Evolutionary conservation across 2,329 filamentous ascomycete species (phyloP).

Genomic region (Harringtonia lauricola): DNA sequence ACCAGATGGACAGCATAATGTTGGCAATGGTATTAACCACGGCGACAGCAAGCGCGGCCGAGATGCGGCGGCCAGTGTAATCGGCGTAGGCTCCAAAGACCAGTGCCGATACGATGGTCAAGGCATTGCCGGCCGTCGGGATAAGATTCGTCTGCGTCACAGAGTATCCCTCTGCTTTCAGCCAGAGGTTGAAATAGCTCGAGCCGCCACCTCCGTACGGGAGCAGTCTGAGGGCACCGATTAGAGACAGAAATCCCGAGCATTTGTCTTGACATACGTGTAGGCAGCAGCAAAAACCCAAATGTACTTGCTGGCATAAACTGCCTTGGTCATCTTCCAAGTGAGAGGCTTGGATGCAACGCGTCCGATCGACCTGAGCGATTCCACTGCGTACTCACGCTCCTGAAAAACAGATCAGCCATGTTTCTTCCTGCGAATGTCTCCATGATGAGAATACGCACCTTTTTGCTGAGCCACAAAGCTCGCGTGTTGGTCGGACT

Average conservation of each 20-base stretch:
- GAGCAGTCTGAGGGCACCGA: too few relatives aligned
- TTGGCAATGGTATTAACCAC: neutral
- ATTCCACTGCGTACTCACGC: neutral
- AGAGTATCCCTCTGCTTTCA: constrained; percentile 34
- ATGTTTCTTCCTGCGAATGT: too few relatives aligned
- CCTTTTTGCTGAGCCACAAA: neutral
- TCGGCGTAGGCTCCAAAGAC: neutral
- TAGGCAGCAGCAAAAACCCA: constrained; percentile 1
- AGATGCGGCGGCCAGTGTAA: neutral
- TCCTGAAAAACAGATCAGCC: neutral
- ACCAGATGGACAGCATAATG: constrained; percentile 1
- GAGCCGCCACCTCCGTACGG: neutral
- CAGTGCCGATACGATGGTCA: neutral
- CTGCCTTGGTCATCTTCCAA: neutral
- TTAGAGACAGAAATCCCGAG: too few relatives aligned
- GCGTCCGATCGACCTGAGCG: neutral
- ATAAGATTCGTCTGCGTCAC: constrained; percentile 35
- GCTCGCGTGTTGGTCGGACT: constrained; percentile 11
- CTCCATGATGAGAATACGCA: too few relatives aligned
- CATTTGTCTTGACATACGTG: too few relatives aligned
- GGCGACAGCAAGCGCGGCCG: neutral
- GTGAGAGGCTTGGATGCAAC: neutral
- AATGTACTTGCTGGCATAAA: constrained; percentile 1
- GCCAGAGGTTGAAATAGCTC: constrained; percentile 37
- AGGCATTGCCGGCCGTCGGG: constrained; percentile 22